Evolutionary conservation across 306 rosid species (phyloP).

Genomic region (Dryas octopetala): DNA sequence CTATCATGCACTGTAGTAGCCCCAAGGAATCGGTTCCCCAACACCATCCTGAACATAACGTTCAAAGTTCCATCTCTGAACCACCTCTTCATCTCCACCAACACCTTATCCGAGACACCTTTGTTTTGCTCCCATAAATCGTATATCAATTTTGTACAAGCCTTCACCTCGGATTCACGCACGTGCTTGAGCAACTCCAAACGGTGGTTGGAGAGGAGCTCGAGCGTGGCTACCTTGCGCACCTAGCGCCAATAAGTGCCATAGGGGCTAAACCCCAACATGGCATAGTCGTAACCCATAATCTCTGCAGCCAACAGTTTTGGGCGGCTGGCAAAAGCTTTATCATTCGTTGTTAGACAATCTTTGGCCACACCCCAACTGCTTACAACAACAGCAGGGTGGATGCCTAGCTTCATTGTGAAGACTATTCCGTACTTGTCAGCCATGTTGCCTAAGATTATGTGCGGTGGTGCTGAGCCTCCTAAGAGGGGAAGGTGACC

Average conservation of each 20-base stretch:
- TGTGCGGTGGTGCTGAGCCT: slow-evolving; percentile 25
- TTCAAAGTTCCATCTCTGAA: slow-evolving; percentile 22
- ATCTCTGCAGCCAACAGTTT: slow-evolving; percentile 8
- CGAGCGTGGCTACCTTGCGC: slow-evolving; percentile 23
- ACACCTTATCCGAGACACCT: background rate
- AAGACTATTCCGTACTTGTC: slow-evolving; percentile 34
- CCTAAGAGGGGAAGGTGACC: slow-evolving; percentile 39
- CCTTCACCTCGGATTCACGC: slow-evolving; percentile 15
- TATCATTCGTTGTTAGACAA: slow-evolving; percentile 31
- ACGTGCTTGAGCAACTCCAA: slow-evolving; percentile 15
- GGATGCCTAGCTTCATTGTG: slow-evolving; percentile 14
- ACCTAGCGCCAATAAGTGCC: slow-evolving; percentile 34
- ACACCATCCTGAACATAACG: slow-evolving; percentile 19
- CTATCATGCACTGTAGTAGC: background rate
- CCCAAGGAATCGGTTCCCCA: slow-evolving; percentile 15
- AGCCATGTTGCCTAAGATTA: slow-evolving; percentile 24
- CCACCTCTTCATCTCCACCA: slow-evolving; percentile 29
- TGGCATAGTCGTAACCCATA: slow-evolving; percentile 25
- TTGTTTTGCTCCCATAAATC: slow-evolving; percentile 6
- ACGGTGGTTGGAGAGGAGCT: slow-evolving; percentile 26
- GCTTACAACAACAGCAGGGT: slow-evolving; percentile 11
- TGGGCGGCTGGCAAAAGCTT: slow-evolving; percentile 24
- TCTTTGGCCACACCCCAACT: slow-evolving; percentile 22
- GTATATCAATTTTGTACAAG: background rate
- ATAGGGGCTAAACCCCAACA: slow-evolving; percentile 25